These are phyloP conservation scores for Apiotrichum siamense DNA, from an alignment of 1,284 basidiomycete genomes.

Conservation along the genomic window DNA sequence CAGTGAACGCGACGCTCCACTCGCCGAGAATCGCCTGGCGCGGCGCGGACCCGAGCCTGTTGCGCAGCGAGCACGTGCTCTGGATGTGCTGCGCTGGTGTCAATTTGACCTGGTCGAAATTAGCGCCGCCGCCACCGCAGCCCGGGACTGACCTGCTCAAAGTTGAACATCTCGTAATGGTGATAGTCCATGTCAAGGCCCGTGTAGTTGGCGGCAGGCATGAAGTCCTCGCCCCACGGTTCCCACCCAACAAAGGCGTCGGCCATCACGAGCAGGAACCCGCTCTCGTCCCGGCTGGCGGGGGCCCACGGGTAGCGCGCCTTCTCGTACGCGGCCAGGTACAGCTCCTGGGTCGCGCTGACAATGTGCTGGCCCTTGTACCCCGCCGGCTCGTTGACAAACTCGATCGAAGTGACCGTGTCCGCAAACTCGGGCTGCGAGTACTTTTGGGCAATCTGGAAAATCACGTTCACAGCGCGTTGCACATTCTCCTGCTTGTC, in stretches of 20 bases:
- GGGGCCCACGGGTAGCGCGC: slow-evolving; percentile 70
- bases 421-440: slow-evolving; percentile 75
- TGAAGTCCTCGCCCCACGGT: slow-evolving; percentile 62
- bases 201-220: slow-evolving; percentile 63
- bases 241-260: slow-evolving; percentile 66
- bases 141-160: slow-evolving; percentile 9
- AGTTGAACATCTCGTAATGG: slow-evolving; percentile 48
- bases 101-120: slow-evolving; percentile 4
- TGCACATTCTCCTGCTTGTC: slow-evolving; percentile 68
- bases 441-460: slow-evolving; percentile 81
- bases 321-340: slow-evolving; percentile 68
- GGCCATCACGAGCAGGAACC: slow-evolving; percentile 70
- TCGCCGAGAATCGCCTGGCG: slow-evolving; percentile 67
- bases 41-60: slow-evolving; percentile 54
- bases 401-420: slow-evolving; percentile 65
- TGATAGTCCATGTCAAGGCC: slow-evolving; percentile 63
- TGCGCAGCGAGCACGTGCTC: slow-evolving; percentile 62
- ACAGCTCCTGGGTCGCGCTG: slow-evolving; percentile 46
- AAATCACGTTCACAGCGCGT: slow-evolving; percentile 76
- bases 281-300: slow-evolving; percentile 72
- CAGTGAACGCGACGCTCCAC: slow-evolving; percentile 63
- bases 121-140: no score
- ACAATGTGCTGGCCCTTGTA: slow-evolving; percentile 40
- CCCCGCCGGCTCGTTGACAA: slow-evolving; percentile 46
- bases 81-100: background rate